Conservation (phyloP, 495 filamentous ascomycete species). For the Durotheca rogersii region DNA sequence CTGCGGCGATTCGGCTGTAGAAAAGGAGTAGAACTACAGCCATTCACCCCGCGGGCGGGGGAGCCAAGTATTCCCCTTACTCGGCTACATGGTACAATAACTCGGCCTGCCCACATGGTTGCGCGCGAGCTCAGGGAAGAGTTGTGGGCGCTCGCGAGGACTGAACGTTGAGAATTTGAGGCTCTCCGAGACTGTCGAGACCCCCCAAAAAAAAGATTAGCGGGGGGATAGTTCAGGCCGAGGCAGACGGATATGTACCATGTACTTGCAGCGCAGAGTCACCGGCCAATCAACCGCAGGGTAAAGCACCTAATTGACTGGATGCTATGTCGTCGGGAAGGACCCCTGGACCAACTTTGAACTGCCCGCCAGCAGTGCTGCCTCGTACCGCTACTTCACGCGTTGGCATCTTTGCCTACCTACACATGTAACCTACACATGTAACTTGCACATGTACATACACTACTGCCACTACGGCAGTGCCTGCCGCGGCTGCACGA, state of each 20-base stretch:
- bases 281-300: not conserved
- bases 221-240: too few relatives aligned
- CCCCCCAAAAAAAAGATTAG: not conserved
- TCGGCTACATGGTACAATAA: slow-evolving; percentile 20
- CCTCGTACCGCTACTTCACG: too few relatives aligned
- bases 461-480: too few relatives aligned
- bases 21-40: slow-evolving; percentile 1
- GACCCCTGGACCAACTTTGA: not conserved
- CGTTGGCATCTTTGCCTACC: too few relatives aligned
- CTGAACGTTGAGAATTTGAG: slow-evolving; percentile 2
- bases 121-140: slow-evolving; percentile 6
- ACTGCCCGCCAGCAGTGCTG: too few relatives aligned
- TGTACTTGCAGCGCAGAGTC: not conserved
- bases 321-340: slow-evolving; percentile 6
- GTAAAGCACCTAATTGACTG: slow-evolving; percentile 1
- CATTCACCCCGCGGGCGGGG: slow-evolving; percentile 1
- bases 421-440: too few relatives aligned
- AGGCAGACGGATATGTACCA: too few relatives aligned
- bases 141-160: slow-evolving; percentile 1
- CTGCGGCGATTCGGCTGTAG: slow-evolving; percentile 12
- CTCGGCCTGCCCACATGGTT: slow-evolving; percentile 30
- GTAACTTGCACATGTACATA: too few relatives aligned
- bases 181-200: slow-evolving; percentile 6
- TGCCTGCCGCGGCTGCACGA: slow-evolving; percentile 9
- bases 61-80: slow-evolving; percentile 9